A percentile compares a stretch with the other conserved stretches of the same genome.
These are phyloP conservation scores for Helotiales sp. DNA, from an alignment of 2,329 filamentous ascomycete species.

Conservation along the genomic window DNA sequence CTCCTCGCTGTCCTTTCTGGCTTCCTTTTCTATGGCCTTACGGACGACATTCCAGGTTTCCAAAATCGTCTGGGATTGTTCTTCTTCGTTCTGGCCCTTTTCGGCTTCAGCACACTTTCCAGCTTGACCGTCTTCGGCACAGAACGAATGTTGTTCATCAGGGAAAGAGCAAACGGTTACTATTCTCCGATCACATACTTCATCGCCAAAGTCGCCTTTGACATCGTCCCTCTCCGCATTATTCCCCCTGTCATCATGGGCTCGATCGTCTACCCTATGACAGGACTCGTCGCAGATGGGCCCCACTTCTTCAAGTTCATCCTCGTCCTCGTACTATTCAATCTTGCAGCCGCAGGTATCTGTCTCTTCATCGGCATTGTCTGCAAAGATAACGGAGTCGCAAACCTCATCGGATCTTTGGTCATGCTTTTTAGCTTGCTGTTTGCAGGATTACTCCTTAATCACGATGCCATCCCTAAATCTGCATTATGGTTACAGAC, in stretches of 20 bases:
- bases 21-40: conserved; percentile 93
- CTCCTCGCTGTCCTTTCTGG: conserved; percentile 91
- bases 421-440: conserved; percentile 97
- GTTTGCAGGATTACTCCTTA: conserved; percentile 90
- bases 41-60: conserved; percentile 95
- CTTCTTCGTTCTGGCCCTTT: conserved; percentile 94
- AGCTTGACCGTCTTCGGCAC: conserved; percentile 91
- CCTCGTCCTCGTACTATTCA: conserved; percentile 90
- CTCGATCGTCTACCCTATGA: conserved; percentile 97
- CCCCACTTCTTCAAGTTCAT: conserved; percentile 89
- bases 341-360: conserved; percentile 88
- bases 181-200: conserved; percentile 95
- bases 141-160: conserved; percentile 86
- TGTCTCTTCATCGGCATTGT: conserved; percentile 96
- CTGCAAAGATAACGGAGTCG: conserved; percentile 87
- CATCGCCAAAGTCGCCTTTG: conserved; percentile 93
- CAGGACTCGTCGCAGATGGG: conserved; percentile 79
- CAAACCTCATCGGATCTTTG: conserved; percentile 88
- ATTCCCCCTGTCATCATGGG: conserved; percentile 95
- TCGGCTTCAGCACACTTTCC: conserved; percentile 94
- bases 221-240: conserved; percentile 90
- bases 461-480: conserved; percentile 87
- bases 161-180: conserved; percentile 95
- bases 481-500: conserved; percentile 87
- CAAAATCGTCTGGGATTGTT: conserved; percentile 96